Evolutionary conservation across 2,329 filamentous ascomycete species (phyloP), one percentile per base, ranked within the genome.

Genomic region (Endothia cerciana): DNA sequence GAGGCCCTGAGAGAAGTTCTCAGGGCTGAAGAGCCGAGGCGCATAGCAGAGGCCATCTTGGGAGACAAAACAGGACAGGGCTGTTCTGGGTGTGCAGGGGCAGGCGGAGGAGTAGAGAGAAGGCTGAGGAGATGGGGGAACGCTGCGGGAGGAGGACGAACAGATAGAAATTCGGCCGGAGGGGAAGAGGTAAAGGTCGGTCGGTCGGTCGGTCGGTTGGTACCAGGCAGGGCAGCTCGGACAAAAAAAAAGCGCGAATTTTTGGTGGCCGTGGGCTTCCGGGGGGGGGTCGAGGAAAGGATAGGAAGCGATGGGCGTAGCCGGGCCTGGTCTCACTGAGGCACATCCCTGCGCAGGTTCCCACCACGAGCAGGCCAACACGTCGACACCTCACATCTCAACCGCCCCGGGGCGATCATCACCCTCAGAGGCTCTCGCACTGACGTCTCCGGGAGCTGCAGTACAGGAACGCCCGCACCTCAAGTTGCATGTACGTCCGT

Each of bases 41-140:
- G 91, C 78, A 95, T 82, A 78, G 92, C 87, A 77, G 92, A 89
- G 78, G 93, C 91, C 92, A 97, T 97, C 82, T 82, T 87, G 77
- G 22, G 67, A 67, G 74, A 74, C 74, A 73, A n/a, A n/a, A n/a
- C n/a, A n/a, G n/a, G 71, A 71, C 69, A 65, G 68, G 69, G 68
- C 72, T 63, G 70, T 68, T 69, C 73, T 74, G 72, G 74, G 57
- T 65, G 40, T 45, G 41, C 36, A 15, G 25, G 33, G 11, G 40
- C 7, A 57, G 38, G 74, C 73, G 69, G 72, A 69, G 74, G 74
- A 75, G 73, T 76, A 72, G 74, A 75, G 68, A 75, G 72, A 73
- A 74, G 15, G 53, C 43, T 74, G 73, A 69, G 71, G 70, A 74
- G 74, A 75, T 73, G 76, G 72, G 74, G 74, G 74, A 74, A 77